Evolutionary conservation across 2,329 filamentous ascomycete genomes (phyloP).

Genomic region (Pseudogymnoascus sp.): DNA sequence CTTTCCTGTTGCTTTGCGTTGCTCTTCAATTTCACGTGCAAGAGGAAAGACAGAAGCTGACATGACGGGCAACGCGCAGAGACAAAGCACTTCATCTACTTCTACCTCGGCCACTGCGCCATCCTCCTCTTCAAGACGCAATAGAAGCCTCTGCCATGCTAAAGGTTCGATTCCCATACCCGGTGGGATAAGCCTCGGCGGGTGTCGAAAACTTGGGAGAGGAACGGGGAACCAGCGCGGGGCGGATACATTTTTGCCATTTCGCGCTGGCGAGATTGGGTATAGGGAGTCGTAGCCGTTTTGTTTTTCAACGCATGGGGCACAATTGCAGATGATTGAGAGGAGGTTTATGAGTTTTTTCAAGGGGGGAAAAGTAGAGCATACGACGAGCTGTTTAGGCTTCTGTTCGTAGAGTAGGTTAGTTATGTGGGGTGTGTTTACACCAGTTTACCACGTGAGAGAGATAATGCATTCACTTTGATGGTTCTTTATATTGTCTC

Average conservation of each 20-base stretch:
- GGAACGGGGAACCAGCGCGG: not conserved
- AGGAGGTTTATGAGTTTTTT: not conserved
- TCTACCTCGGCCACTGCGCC: slow-evolving; percentile 97
- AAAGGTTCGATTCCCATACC: not conserved
- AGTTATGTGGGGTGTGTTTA: not conserved
- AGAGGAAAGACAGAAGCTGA: not conserved
- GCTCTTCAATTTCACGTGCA: not conserved
- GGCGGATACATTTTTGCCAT: not conserved
- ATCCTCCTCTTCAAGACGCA: slow-evolving; percentile 99
- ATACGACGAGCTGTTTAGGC: not conserved
- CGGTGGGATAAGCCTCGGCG: not conserved
- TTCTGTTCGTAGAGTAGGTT: not conserved
- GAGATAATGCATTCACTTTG: not conserved
- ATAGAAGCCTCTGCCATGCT: slow-evolving; percentile 40
- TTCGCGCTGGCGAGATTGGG: not conserved
- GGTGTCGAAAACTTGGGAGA: not conserved
- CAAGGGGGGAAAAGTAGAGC: not conserved
- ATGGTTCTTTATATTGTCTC: not conserved
- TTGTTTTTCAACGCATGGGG: not conserved
- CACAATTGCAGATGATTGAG: not conserved
- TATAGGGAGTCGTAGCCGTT: slow-evolving; percentile 1
- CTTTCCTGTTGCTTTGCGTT: not conserved
- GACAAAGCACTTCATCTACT: slow-evolving; percentile 99
- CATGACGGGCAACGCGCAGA: slow-evolving; percentile 48
- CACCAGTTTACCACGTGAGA: not conserved